phyloP scores from a whole-genome alignment of 768 basidiomycete genomes.

The Pulveroboletus ravenelii region DNA sequence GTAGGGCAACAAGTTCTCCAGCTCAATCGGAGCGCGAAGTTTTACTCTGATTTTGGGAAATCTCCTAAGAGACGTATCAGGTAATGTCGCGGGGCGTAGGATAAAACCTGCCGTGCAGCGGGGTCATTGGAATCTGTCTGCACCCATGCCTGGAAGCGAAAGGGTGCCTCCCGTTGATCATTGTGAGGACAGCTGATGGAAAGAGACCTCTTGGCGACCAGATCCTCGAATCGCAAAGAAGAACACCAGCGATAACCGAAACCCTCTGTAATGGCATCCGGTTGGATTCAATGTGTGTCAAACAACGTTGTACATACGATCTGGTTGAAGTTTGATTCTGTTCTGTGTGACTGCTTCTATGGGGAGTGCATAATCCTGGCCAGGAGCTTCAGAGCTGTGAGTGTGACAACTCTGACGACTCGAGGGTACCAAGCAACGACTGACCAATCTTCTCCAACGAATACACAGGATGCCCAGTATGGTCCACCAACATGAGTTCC shows the following conservation, averaged over 20 bases:
- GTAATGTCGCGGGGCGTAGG: background rate
- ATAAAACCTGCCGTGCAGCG: slow-evolving; percentile 44
- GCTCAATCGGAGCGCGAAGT: slow-evolving; percentile 87
- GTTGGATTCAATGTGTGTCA: slow-evolving; percentile 1
- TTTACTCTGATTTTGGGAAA: slow-evolving; percentile 82
- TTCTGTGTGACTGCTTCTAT: slow-evolving; percentile 83
- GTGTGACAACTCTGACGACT: slow-evolving; percentile 25
- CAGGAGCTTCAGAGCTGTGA: slow-evolving; percentile 76
- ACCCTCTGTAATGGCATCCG: slow-evolving; percentile 54
- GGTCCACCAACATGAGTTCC: slow-evolving; percentile 87
- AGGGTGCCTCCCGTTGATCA: slow-evolving; percentile 78
- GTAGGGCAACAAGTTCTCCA: slow-evolving; percentile 93
- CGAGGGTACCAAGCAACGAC: slow-evolving; percentile 16
- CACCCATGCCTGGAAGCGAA: slow-evolving; percentile 91
- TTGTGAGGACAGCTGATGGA: slow-evolving; percentile 83
- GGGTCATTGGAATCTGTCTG: slow-evolving; percentile 64
- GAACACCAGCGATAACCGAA: slow-evolving; percentile 95
- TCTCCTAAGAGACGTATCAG: slow-evolving; percentile 44
- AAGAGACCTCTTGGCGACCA: slow-evolving; percentile 62
- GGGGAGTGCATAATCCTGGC: slow-evolving; percentile 83
- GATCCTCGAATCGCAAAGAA: slow-evolving; percentile 85
- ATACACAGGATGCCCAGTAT: slow-evolving; percentile 73
- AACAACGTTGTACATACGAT: slow-evolving; percentile 54
- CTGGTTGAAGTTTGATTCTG: slow-evolving; percentile 83
- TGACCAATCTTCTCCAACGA: slow-evolving; percentile 77